phyloP scores from a whole-genome alignment of 768 basidiomycete genomes.

The Xanthoconium stramineum region DNA sequence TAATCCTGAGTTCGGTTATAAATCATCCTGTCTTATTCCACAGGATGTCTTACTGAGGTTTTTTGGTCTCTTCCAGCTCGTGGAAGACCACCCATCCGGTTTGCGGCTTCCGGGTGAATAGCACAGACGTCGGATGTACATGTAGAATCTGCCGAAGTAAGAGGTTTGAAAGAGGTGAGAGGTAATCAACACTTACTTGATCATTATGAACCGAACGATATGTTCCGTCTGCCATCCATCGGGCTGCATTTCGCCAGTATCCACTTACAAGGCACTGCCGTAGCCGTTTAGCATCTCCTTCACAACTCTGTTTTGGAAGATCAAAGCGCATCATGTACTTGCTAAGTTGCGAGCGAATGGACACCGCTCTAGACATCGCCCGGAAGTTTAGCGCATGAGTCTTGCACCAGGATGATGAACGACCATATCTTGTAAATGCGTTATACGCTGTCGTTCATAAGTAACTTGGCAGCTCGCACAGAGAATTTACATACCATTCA shows the following conservation, averaged over 20 bases:
- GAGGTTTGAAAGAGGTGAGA: neutral
- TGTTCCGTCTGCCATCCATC: conserved; percentile 90
- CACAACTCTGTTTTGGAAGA: conserved; percentile 78
- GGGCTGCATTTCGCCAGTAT: conserved; percentile 92
- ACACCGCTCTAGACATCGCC: conserved; percentile 89
- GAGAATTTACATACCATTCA: conserved; percentile 64
- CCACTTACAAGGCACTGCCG: conserved; percentile 89
- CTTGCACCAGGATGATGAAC: conserved; percentile 91
- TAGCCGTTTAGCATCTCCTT: conserved; percentile 81
- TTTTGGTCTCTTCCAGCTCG: conserved; percentile 96
- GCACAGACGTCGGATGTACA: conserved; percentile 90
- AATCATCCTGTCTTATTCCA: neutral
- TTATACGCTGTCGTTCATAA: conserved; percentile 70
- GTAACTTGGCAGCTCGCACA: neutral
- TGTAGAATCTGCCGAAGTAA: conserved; percentile 59
- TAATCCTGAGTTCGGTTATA: conserved; percentile 56
- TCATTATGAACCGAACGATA: conserved; percentile 87
- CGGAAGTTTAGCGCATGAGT: conserved; percentile 90
- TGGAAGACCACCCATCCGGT: conserved; percentile 95
- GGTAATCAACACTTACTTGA: conserved; percentile 48
- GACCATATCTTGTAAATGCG: conserved; percentile 80
- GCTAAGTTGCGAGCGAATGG: conserved; percentile 90
- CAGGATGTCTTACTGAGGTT: conserved; percentile 64
- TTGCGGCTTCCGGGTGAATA: conserved; percentile 89
- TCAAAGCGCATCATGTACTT: conserved; percentile 93